Conservation (phyloP, 1,284 basidiomycete species). For the Psilocybe mexicana region DNA sequence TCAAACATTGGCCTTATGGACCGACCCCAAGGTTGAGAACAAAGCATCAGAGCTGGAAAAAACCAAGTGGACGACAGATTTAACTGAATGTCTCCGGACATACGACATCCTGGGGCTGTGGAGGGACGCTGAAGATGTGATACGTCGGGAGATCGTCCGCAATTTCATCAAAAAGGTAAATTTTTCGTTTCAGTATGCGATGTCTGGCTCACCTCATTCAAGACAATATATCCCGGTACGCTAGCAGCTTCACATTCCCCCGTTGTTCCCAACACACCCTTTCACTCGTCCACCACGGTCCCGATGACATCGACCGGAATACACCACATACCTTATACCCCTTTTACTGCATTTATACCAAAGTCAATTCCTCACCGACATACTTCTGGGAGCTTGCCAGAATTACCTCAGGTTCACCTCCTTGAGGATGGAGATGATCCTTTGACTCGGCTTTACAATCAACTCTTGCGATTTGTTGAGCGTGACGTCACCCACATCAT, state of each 20-base stretch:
- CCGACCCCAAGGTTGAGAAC: conserved; percentile 44
- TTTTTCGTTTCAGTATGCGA: conserved; percentile 8
- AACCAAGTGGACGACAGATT: conserved; percentile 59
- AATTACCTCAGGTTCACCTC: conserved; percentile 46
- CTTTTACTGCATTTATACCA: conserved; percentile 64
- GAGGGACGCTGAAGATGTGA: conserved; percentile 84
- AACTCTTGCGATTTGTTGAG: conserved; percentile 79
- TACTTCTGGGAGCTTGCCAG: conserved; percentile 16
- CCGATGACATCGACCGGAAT: conserved; percentile 30
- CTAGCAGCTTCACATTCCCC: conserved; percentile 71
- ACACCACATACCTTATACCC: conserved; percentile 69
- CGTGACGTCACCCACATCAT: conserved; percentile 72
- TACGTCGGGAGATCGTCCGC: conserved; percentile 69
- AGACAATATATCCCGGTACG: conserved; percentile 75
- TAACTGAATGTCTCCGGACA: conserved; percentile 79
- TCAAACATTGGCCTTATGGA: conserved; percentile 49
- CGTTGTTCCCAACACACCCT: conserved; percentile 73
- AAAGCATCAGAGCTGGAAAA: conserved; percentile 60
- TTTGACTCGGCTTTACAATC: conserved; percentile 77
- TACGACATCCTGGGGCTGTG: conserved; percentile 83
- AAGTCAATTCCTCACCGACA: conserved; percentile 44
- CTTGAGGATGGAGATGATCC: conserved; percentile 66
- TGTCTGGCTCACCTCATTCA: conserved; percentile 1
- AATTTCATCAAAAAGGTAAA: conserved; percentile 76
- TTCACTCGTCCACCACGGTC: conserved; percentile 32